A percentile compares a stretch with the other conserved stretches of the same genome.
These are phyloP conservation scores for Wickerhamomyces strasburgensis DNA, from an alignment of 805 yeast species.

Conservation along the genomic window DNA sequence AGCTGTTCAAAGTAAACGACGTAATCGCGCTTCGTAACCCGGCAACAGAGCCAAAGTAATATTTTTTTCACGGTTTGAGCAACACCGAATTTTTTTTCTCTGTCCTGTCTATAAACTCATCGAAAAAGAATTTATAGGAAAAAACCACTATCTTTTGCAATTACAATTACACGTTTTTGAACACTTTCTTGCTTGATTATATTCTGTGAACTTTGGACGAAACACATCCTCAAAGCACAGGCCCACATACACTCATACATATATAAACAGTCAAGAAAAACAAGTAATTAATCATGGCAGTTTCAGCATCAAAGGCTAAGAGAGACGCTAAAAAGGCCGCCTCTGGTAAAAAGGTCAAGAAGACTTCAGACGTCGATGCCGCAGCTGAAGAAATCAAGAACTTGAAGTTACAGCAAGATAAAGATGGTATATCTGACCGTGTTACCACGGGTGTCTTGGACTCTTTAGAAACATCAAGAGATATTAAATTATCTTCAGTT, in stretches of 20 bases:
- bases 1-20: not conserved
- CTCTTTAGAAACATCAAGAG: conserved; percentile 85
- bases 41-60: not conserved
- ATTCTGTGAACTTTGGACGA: too few species aligned
- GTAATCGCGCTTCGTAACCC: not conserved
- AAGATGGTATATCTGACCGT: conserved; percentile 92
- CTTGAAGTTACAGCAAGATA: conserved; percentile 89
- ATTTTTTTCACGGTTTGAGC: not conserved
- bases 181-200: too few species aligned
- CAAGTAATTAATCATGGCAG: conserved; percentile 16
- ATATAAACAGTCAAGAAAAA: not conserved
- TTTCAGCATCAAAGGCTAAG: conserved; percentile 92
- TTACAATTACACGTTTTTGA: too few species aligned
- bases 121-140: not conserved
- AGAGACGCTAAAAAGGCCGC: conserved; percentile 96
- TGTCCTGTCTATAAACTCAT: not conserved
- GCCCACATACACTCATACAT: too few species aligned
- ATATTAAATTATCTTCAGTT: conserved; percentile 84
- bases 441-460: conserved; percentile 96
- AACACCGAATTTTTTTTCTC: not conserved
- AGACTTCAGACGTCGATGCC: conserved; percentile 44
- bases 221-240: too few species aligned
- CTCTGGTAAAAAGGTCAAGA: conserved; percentile 66
- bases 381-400: conserved; percentile 74
- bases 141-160: too few species aligned